Conservation (phyloP, 1,139 yeast species). For the Saccharomyces hybrid region DNA sequence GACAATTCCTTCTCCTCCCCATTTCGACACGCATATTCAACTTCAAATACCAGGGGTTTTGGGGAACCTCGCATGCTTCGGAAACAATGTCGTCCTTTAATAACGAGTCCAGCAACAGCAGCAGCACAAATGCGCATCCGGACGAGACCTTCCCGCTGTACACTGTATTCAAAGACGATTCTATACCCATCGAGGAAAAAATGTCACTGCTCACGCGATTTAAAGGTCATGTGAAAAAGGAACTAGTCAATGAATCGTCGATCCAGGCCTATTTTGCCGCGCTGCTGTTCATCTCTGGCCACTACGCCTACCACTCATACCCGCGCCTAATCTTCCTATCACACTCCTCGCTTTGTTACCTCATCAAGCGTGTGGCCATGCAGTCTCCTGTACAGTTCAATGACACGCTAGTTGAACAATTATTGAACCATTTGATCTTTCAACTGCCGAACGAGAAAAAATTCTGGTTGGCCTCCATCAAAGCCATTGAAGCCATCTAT, state of each 20-base stretch:
- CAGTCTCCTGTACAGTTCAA: constrained; percentile 56
- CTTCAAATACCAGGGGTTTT: not conserved
- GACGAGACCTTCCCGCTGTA: constrained; percentile 1
- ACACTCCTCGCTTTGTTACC: constrained; percentile 65
- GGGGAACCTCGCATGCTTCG: not conserved
- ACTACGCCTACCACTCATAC: constrained; percentile 28
- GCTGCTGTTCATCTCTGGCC: constrained; percentile 32
- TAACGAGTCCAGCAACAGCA: not conserved
- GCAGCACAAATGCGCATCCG: constrained; percentile 4
- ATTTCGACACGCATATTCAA: not conserved
- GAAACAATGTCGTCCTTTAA: not conserved
- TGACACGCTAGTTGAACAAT: constrained; percentile 19
- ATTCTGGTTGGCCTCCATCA: constrained; percentile 26
- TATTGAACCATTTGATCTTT: constrained; percentile 22
- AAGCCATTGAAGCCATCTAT: constrained; percentile 28
- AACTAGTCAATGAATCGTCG: constrained; percentile 46
- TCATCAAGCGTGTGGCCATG: constrained; percentile 66
- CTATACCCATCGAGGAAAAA: constrained; percentile 30
- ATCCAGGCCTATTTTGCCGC: constrained; percentile 55
- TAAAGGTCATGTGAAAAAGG: constrained; percentile 65
- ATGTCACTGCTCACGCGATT: constrained; percentile 41
- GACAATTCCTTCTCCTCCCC: not conserved
- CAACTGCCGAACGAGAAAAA: constrained; percentile 17
- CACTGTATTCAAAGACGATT: constrained; percentile 6
- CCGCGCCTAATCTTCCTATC: constrained; percentile 37